These are phyloP conservation scores for Suhomyces coccinellae DNA, from an alignment of 1,139 yeast genomes.

Conservation along the genomic window DNA sequence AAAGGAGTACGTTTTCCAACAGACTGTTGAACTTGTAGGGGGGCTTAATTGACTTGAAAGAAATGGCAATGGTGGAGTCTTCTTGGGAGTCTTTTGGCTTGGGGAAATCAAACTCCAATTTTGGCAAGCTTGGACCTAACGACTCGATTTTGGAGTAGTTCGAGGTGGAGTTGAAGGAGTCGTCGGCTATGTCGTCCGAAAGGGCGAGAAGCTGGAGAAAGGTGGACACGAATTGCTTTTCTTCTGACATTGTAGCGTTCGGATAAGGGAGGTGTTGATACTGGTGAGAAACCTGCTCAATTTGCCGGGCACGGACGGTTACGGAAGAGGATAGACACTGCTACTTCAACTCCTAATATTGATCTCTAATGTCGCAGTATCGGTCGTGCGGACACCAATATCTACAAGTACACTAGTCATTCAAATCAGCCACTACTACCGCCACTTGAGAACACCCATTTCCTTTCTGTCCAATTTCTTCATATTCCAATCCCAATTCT, in stretches of 20 bases:
- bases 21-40: slow-evolving; percentile 40
- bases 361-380: not conserved
- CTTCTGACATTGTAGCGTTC: slow-evolving; percentile 5
- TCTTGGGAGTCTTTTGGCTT: slow-evolving; percentile 4
- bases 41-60: slow-evolving; percentile 46
- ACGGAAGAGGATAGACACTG: not conserved
- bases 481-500: not conserved
- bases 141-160: slow-evolving; percentile 35
- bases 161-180: slow-evolving; percentile 31
- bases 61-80: slow-evolving; percentile 17
- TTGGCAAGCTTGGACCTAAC: slow-evolving; percentile 47
- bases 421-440: not conserved
- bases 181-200: slow-evolving; percentile 26
- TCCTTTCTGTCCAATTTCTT: not conserved
- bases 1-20: slow-evolving; percentile 24
- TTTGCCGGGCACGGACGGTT: not conserved
- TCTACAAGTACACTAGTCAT: not conserved
- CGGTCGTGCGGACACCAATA: not conserved
- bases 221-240: slow-evolving; percentile 29
- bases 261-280: not conserved
- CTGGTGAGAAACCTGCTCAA: not conserved
- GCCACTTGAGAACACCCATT: too few species aligned
- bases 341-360: too few species aligned
- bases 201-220: slow-evolving; percentile 37
- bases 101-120: slow-evolving; percentile 32